Evolutionary conservation across 2,329 filamentous ascomycete genomes (phyloP), one percentile per base, ranked within the genome.

Genomic region (Trichoderma sp.): DNA sequence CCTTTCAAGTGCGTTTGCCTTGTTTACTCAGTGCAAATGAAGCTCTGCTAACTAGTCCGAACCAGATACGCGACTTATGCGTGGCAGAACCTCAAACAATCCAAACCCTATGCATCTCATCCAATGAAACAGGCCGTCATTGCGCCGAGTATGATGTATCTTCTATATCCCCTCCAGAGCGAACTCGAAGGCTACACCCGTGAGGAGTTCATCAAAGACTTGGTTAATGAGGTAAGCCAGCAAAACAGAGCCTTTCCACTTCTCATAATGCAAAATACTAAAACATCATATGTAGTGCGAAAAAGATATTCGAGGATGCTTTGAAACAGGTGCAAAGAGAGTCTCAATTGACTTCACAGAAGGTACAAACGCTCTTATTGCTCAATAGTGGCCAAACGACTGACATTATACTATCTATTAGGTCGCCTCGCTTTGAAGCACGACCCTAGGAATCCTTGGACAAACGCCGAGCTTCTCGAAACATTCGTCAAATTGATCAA

Each of bases 271-370:
- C 11, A 28, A 18, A n/a, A 21, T n/a, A 32, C 21, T 56, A 34
- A 70, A 2, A 6, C 12, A 8, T 0, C 32, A 32, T 2, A 6
- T 24, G 21, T 18, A 70, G 70, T 74, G 73, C 51, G 71, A 71
- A 21, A 74, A 74, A 34, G 73, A 74, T 15, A 73, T 74, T 24
- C 63, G 73, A 7, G 73, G 71, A 24, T 73, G 71, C 30, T 74
- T 74, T 26, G 64, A 28, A 18, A 32, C 71, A 18, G 73, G 73
- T 32, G 73, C 73, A 9, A 63, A 63, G n/a, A 36, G 73, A 28
- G 71, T 74, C 18, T 71, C 66, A 18, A 71, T 74, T 56, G 71
- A 74, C 36, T 74, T 74, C 36, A 74, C 73, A n/a, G 73, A 74
- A 36, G 69, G 68, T 70, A 64, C 58, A 2, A 6, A 12, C 9